Evolutionary conservation across 805 yeast genomes (phyloP), one percentile per base, ranked within the genome.

Genomic region (Lipomyces sp.): DNA sequence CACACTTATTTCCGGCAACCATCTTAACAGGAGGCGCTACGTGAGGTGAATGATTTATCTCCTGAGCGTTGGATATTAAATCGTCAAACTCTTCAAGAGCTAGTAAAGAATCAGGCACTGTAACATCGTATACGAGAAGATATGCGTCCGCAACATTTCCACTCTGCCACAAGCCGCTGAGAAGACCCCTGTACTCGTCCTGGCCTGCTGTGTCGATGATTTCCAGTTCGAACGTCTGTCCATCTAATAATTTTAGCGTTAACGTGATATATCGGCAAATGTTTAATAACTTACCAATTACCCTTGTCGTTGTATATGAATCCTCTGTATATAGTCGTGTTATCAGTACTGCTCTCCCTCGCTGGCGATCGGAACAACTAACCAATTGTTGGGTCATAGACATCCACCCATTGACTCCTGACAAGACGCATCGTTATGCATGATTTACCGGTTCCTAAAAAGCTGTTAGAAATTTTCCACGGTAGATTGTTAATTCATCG

Each of bases 171-270:
- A 66, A 61, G 24, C 66, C 64, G 50, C 60, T 59, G n/a, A 66
- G 53, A 81, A 84, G 78, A 59, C 90, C 89, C 58, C 89, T 83
- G 76, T 89, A 89, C 75, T 88, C 92, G 75, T 89, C 94, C 79
- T 88, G 92, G 37, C 90, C 90, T 5, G 92, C 93, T 18, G 93
- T 89, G 75, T 89, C 94, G 73, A 89, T 81, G 58, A 89, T 85
- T 74, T 88, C 90, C 59, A 85, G 71, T 10, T 83, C 78, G 51
- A 82, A 83, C 35, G 79, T 80, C 62, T 81, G 82, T n/a, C 83
- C 84, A 72, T 87, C 67, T 64, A 53, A 11, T 15, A 32, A 15
- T 29, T n/a, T 51, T 51, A 51, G 33, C 4, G 53, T 8, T 24
- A 24, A 1, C 13, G 34, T 54, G 15, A 13, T 32, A 4, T 29